A percentile compares a stretch with the other conserved stretches of the same genome.
phyloP scores from a whole-genome alignment of 2,329 filamentous ascomycete genomes.

The Aspergillus sp. region DNA sequence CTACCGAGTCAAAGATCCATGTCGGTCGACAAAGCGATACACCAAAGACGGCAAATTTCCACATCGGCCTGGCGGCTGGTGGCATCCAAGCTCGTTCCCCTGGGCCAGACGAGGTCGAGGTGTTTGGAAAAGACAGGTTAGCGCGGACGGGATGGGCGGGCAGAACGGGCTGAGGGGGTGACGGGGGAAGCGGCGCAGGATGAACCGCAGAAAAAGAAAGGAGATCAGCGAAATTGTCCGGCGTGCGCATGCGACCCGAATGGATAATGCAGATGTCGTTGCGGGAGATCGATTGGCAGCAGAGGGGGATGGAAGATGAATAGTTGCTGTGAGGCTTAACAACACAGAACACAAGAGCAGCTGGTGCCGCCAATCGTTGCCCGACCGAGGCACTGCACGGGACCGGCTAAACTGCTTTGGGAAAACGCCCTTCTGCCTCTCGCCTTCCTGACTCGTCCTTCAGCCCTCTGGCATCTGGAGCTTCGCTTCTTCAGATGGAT shows the following conservation, averaged over 20 bases:
- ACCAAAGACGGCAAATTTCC: conserved; percentile 21
- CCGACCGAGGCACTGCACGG: conserved; percentile 21
- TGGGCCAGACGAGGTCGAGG: background rate
- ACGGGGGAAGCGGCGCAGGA: conserved; percentile 8
- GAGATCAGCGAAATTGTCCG: conserved; percentile 16
- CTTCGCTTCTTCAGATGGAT: background rate
- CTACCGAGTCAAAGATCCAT: conserved; percentile 12
- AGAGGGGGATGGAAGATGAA: conserved; percentile 7
- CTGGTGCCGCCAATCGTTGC: conserved; percentile 25
- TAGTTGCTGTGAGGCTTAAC: conserved; percentile 20
- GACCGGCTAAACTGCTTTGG: conserved; percentile 14
- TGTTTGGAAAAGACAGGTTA: background rate
- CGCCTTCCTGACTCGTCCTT: background rate
- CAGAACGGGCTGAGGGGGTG: conserved; percentile 4
- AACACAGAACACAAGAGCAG: conserved; percentile 11
- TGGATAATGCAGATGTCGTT: background rate
- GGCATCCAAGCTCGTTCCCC: background rate
- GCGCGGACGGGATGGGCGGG: background rate
- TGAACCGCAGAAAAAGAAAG: conserved; percentile 19
- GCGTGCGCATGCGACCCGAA: background rate
- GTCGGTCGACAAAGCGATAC: conserved; percentile 6
- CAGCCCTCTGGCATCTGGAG: background rate
- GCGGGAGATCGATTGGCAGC: conserved; percentile 9
- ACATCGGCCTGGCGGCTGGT: conserved; percentile 1
- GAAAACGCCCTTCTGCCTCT: conserved; percentile 5